Conservation (phyloP, 371 early-diverging fungal genomes). For the Conidiobolus coronatus region DNA sequence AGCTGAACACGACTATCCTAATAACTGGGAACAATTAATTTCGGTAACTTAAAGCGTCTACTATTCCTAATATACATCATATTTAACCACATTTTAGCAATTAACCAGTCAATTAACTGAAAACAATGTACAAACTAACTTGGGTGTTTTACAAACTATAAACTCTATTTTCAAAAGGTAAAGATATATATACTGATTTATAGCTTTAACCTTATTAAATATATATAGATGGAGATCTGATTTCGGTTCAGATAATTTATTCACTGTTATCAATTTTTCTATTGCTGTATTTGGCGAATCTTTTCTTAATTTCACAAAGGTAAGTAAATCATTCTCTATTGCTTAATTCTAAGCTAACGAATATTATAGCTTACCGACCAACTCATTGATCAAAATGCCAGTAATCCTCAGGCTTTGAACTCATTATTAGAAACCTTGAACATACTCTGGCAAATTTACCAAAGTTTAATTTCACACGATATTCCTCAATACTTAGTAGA, state of each 20-base stretch:
- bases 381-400: conserved; percentile 39
- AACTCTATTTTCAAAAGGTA: conserved; percentile 83
- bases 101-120: conserved; percentile 50
- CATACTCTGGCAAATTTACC: conserved; percentile 67
- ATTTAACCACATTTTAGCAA: conserved; percentile 16
- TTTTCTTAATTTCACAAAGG: conserved; percentile 58
- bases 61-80: background rate
- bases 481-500: conserved; percentile 91
- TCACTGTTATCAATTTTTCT: conserved; percentile 74
- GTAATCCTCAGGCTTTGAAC: conserved; percentile 31
- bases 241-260: conserved; percentile 54
- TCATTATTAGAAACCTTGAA: conserved; percentile 48
- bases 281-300: conserved; percentile 58
- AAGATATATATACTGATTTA: background rate
- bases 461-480: conserved; percentile 82
- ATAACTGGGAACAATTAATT: conserved; percentile 62
- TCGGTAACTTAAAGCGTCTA: conserved; percentile 24
- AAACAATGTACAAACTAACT: conserved; percentile 55
- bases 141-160: conserved; percentile 77
- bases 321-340: conserved; percentile 8
- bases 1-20: conserved; percentile 78
- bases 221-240: conserved; percentile 60
- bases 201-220: background rate
- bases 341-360: too few species aligned
- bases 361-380: conserved; percentile 46